Percentiles rank a stretch among this genome's conserved stretches.
Evolutionary conservation across 169 alveolate species (phyloP).

Genomic region (Eimeria necatrix): DNA sequence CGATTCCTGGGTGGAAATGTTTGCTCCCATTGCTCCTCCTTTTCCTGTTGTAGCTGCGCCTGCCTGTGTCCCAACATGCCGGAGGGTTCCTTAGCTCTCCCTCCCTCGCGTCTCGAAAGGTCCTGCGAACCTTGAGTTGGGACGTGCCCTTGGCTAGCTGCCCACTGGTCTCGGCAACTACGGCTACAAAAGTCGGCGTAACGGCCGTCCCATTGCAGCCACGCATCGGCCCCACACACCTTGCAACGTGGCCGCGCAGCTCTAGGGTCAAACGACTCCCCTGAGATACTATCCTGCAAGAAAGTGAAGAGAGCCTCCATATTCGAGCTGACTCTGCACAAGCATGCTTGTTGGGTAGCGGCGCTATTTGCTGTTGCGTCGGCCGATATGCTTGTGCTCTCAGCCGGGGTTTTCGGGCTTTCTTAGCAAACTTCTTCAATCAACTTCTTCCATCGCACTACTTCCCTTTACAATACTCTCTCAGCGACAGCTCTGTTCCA

Average conservation of each 20-base stretch:
- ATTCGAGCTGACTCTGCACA: not conserved
- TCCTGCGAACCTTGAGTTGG: not conserved
- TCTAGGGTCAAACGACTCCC: slow-evolving; percentile 71
- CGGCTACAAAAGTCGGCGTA: slow-evolving; percentile 76
- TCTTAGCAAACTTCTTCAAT: no score
- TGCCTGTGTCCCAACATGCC: slow-evolving; percentile 25
- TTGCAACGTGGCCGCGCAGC: slow-evolving; percentile 77
- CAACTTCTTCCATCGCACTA: no score
- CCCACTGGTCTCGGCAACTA: slow-evolving; percentile 50
- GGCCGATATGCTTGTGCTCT: no score
- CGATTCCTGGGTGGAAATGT: slow-evolving; percentile 51
- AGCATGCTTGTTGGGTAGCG: not conserved
- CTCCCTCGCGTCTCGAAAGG: not conserved
- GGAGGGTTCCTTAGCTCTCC: not conserved
- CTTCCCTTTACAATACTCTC: no score
- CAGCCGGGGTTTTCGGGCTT: no score
- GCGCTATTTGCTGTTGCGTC: not conserved
- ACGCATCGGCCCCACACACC: slow-evolving; percentile 77
- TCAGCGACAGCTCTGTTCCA: no score
- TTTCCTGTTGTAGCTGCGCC: slow-evolving; percentile 60
- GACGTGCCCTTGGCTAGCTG: not conserved
- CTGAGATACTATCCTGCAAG: slow-evolving; percentile 31
- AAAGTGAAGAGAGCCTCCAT: slow-evolving; percentile 59
- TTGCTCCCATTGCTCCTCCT: slow-evolving; percentile 26
- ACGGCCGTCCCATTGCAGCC: slow-evolving; percentile 78